Conservation (phyloP, 352 stramenopile genomes). For the Globisporangium rhizosaccharum region DNA sequence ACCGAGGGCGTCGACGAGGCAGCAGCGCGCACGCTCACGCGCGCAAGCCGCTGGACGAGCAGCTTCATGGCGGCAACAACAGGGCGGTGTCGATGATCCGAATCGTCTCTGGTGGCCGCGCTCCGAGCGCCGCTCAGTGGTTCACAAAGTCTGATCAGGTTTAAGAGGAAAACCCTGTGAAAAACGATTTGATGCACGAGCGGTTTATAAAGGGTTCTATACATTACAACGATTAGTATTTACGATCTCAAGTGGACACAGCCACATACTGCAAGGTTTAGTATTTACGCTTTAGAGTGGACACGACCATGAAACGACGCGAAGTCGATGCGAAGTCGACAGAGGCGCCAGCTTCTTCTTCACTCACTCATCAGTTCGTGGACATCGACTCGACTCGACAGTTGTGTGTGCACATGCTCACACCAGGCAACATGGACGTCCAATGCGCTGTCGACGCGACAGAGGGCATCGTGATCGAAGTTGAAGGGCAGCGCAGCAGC, state of each 20-base stretch:
- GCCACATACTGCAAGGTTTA: no score
- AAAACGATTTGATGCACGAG: background rate
- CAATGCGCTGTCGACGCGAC: constrained; percentile 1
- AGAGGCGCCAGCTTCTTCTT: background rate
- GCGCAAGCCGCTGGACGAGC: constrained; percentile 23
- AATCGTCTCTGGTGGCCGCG: constrained; percentile 3
- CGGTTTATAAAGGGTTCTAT: background rate
- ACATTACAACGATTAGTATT: background rate
- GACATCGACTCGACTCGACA: background rate
- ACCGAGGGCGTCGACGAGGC: constrained; percentile 4
- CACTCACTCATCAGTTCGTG: no score
- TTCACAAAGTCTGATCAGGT: constrained; percentile 6
- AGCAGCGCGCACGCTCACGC: constrained; percentile 10
- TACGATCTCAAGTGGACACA: background rate
- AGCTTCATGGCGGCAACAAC: constrained; percentile 14
- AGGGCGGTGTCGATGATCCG: background rate
- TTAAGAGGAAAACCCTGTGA: background rate
- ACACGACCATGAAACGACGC: background rate
- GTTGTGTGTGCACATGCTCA: background rate
- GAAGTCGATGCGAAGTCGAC: background rate
- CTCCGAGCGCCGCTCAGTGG: constrained; percentile 5
- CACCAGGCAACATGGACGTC: background rate
- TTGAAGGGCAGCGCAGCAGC: background rate
- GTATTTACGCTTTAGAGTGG: no score
- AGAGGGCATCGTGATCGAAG: background rate